phyloP scores from a whole-genome alignment of 345 rosid genomes.

The Citrus australasica region DNA sequence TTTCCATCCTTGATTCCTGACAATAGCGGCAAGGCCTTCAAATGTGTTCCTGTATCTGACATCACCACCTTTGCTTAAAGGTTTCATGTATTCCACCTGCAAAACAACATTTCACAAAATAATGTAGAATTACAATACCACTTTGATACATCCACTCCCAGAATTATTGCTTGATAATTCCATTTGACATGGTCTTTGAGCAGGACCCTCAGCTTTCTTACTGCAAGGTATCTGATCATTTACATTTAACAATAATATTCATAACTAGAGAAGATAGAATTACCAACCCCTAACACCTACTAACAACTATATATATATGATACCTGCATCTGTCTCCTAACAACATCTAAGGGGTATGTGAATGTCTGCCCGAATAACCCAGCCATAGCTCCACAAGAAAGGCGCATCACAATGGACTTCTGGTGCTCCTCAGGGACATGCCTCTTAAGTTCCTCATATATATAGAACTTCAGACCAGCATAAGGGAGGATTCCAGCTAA shows the following conservation, averaged over 20 bases:
- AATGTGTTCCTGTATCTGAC: conserved; percentile 60
- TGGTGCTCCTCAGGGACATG: conserved; percentile 93
- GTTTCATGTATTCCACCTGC: conserved; percentile 79
- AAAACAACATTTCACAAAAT: conserved; percentile 7
- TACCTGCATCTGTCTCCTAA: conserved; percentile 99
- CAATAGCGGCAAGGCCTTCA: conserved; percentile 67
- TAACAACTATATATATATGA: background rate
- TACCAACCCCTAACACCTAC: background rate
- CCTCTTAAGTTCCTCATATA: conserved; percentile 87
- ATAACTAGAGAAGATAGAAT: background rate
- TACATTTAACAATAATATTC: background rate
- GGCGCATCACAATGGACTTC: conserved; percentile 76
- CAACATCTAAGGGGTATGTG: conserved; percentile 96
- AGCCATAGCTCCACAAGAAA: conserved; percentile 95
- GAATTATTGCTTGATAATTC: background rate
- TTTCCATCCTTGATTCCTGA: conserved; percentile 81
- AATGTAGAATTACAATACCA: background rate
- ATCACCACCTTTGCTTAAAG: conserved; percentile 41
- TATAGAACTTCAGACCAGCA: conserved; percentile 90
- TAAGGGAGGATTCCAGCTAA: conserved; percentile 89
- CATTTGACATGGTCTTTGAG: background rate
- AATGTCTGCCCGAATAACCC: conserved; percentile 93
- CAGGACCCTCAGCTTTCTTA: background rate
- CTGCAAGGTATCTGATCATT: background rate
- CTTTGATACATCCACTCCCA: background rate